Percentiles rank a stretch among this genome's conserved stretches.
These are phyloP conservation scores for Glonium stellatum DNA, from an alignment of 495 filamentous ascomycete genomes.

Conservation along the genomic window DNA sequence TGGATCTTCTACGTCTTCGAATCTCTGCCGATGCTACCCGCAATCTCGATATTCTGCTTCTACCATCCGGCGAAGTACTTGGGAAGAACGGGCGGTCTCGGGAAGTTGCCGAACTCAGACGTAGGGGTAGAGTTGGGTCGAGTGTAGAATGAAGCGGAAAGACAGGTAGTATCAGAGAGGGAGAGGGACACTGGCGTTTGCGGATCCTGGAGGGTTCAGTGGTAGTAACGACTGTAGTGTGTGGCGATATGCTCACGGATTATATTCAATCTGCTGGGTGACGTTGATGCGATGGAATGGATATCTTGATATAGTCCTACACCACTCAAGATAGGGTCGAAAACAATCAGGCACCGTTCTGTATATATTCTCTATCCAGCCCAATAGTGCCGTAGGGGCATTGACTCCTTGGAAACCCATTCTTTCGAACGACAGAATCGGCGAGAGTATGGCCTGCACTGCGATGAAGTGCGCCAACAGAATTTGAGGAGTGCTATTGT, in stretches of 20 bases:
- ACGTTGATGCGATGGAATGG: constrained; percentile 10
- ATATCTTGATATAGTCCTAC: constrained; percentile 18
- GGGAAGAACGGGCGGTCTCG: constrained; percentile 5
- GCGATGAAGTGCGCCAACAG: constrained; percentile 54
- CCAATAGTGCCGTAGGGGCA: constrained; percentile 19
- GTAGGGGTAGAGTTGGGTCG: background rate
- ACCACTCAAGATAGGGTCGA: constrained; percentile 22
- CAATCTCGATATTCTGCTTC: constrained; percentile 25
- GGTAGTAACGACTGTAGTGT: too few species aligned
- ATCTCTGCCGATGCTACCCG: constrained; percentile 37
- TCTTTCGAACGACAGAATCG: constrained; percentile 26
- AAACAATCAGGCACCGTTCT: constrained; percentile 16
- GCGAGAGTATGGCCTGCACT: constrained; percentile 50
- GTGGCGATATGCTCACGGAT: too few species aligned
- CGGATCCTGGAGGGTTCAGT: too few species aligned
- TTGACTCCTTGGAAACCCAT: constrained; percentile 26
- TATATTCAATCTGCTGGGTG: background rate
- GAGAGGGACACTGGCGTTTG: background rate
- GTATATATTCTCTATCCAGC: constrained; percentile 27
- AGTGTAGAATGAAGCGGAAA: background rate
- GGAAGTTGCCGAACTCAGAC: background rate
- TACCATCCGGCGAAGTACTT: constrained; percentile 17
- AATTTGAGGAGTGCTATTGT: constrained; percentile 44
- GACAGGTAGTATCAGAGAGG: background rate
- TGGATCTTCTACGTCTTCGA: constrained; percentile 41